Conservation (phyloP, 2,329 filamentous ascomycete species). For the Cercospora zeina region DNA sequence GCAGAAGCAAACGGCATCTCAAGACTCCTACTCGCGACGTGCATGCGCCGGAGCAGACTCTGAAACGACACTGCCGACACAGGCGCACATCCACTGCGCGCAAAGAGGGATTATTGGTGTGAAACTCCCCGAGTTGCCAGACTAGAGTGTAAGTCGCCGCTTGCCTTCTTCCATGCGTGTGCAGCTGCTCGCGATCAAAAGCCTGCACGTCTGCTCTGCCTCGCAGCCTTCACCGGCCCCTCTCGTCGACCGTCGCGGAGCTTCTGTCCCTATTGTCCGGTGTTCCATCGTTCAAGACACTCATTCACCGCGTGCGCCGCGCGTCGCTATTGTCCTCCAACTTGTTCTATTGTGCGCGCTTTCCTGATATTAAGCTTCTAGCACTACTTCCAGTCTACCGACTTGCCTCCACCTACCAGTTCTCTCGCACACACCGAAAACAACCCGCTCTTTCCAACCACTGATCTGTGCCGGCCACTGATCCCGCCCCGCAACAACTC, state of each 20-base stretch:
- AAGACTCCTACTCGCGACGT: slow-evolving; percentile 10
- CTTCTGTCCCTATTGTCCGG: slow-evolving; percentile 10
- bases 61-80: slow-evolving; percentile 20
- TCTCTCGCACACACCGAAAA: slow-evolving; percentile 9
- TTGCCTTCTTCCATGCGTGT: neutral
- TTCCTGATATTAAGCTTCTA: slow-evolving; percentile 15
- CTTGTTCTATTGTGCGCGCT: neutral
- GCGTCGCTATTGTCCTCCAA: slow-evolving; percentile 17
- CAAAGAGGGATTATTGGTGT: slow-evolving; percentile 17
- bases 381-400: slow-evolving; percentile 14
- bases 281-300: slow-evolving; percentile 14
- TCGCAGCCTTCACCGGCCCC: slow-evolving; percentile 12
- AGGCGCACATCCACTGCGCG: neutral
- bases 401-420: neutral
- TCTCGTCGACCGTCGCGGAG: slow-evolving; percentile 10
- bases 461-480: slow-evolving; percentile 32
- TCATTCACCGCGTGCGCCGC: slow-evolving; percentile 20
- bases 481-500: slow-evolving; percentile 9
- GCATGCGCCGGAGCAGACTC: slow-evolving; percentile 18
- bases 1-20: slow-evolving; percentile 5
- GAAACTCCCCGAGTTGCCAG: slow-evolving; percentile 14
- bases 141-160: slow-evolving; percentile 10
- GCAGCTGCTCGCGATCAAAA: neutral
- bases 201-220: neutral
- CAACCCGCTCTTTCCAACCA: slow-evolving; percentile 2